phyloP scores from a whole-genome alignment of 305 asterid species.

The Coffea humblotiana region DNA sequence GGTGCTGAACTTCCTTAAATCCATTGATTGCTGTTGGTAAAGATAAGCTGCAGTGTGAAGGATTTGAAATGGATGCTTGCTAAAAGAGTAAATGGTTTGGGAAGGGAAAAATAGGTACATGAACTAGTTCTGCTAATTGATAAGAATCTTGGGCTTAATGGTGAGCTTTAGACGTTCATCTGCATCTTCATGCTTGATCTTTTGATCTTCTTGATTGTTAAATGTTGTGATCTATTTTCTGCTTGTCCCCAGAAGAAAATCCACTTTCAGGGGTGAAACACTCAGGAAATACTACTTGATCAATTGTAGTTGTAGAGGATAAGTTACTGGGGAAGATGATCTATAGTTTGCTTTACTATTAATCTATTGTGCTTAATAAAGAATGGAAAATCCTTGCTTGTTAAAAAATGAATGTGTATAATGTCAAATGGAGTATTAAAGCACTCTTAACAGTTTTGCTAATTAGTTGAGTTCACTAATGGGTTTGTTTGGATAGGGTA shows the following conservation, averaged over 20 bases:
- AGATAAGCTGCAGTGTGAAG: constrained; percentile 2
- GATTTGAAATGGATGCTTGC: neutral
- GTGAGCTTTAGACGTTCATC: neutral
- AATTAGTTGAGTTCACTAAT: neutral
- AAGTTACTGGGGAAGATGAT: neutral
- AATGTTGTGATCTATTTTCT: neutral
- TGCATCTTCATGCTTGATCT: neutral
- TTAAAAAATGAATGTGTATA: no score
- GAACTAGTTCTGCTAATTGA: neutral
- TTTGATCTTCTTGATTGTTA: neutral
- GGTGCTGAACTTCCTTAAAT: neutral
- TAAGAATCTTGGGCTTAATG: neutral
- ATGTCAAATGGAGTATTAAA: neutral
- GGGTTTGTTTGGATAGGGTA: no score
- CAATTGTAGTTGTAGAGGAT: neutral
- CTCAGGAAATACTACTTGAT: neutral
- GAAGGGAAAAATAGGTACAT: neutral
- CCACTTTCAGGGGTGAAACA: neutral
- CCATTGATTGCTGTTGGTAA: neutral
- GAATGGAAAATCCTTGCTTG: neutral
- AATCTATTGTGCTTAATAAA: neutral
- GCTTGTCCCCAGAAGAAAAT: neutral
- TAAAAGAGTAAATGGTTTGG: neutral
- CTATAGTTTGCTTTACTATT: neutral
- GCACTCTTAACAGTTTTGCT: neutral